Evolutionary conservation across 768 basidiomycete species (phyloP).

Genomic region (Pleurotus salmoneostramineus): DNA sequence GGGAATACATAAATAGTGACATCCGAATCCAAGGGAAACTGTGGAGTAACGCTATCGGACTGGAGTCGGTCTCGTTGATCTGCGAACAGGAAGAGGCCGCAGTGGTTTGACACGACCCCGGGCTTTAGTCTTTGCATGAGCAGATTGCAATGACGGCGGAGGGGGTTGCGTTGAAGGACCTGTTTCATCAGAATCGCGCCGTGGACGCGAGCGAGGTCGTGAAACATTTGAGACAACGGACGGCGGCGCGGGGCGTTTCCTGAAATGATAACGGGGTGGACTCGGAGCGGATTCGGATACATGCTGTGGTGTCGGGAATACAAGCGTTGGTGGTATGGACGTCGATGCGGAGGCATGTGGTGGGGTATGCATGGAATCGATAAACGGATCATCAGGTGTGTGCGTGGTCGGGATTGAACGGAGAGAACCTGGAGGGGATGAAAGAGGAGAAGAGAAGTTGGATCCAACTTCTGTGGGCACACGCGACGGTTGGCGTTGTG

Average conservation of each 20-base stretch:
- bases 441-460: conserved; percentile 14
- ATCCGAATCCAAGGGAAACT: background rate
- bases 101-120: conserved; percentile 11
- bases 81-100: conserved; percentile 16
- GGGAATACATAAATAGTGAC: background rate
- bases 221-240: conserved; percentile 16
- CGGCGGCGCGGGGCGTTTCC: conserved; percentile 23
- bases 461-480: conserved; percentile 7
- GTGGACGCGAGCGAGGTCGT: conserved; percentile 12
- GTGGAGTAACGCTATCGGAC: background rate
- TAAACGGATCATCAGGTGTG: background rate
- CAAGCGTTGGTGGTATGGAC: conserved; percentile 14
- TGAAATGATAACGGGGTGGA: conserved; percentile 26
- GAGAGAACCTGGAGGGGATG: conserved; percentile 11
- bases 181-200: conserved; percentile 10
- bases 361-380: background rate
- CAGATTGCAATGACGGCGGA: conserved; percentile 17
- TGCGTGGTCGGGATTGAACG: conserved; percentile 6
- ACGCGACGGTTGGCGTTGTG: background rate
- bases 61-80: conserved; percentile 3
- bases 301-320: background rate
- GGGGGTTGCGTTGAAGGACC: conserved; percentile 7
- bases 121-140: conserved; percentile 17
- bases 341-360: background rate
- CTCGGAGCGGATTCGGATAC: conserved; percentile 9